phyloP scores from a whole-genome alignment of 257 asterid genomes.

The Ilex aquifolium region DNA sequence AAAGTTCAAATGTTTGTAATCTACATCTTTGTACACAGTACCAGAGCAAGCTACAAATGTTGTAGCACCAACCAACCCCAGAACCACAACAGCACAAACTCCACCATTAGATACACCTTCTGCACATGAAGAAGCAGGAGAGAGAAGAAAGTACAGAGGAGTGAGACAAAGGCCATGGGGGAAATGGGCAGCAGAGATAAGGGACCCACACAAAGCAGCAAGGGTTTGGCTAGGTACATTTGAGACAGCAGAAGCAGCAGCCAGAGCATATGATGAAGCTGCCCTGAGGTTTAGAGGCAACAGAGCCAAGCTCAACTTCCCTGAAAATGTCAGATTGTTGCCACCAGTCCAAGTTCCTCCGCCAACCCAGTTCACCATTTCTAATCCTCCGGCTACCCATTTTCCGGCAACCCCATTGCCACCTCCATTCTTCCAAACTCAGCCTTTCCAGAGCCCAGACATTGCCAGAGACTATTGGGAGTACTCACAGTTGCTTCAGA shows the following conservation, averaged over 20 bases:
- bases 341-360: constrained; percentile 31
- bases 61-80: constrained; percentile 16
- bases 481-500: constrained; percentile 61
- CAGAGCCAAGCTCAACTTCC: constrained; percentile 87
- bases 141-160: constrained; percentile 70
- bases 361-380: constrained; percentile 9
- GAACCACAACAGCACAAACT: constrained; percentile 11
- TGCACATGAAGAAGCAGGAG: constrained; percentile 38
- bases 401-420: constrained; percentile 3
- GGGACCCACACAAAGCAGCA: constrained; percentile 87
- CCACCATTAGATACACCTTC: constrained; percentile 23
- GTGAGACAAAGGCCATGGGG: constrained; percentile 96
- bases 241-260: constrained; percentile 91
- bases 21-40: constrained; percentile 20
- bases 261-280: constrained; percentile 86
- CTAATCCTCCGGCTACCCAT: constrained; percentile 12
- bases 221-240: constrained; percentile 95
- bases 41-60: constrained; percentile 21
- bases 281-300: constrained; percentile 81
- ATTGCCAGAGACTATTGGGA: constrained; percentile 54
- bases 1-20: no score
- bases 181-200: constrained; percentile 93
- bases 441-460: constrained; percentile 8
- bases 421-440: constrained; percentile 26
- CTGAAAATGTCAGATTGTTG: constrained; percentile 47